Conservation (phyloP, 306 rosid species). For the Hippophae gyantsensis region DNA sequence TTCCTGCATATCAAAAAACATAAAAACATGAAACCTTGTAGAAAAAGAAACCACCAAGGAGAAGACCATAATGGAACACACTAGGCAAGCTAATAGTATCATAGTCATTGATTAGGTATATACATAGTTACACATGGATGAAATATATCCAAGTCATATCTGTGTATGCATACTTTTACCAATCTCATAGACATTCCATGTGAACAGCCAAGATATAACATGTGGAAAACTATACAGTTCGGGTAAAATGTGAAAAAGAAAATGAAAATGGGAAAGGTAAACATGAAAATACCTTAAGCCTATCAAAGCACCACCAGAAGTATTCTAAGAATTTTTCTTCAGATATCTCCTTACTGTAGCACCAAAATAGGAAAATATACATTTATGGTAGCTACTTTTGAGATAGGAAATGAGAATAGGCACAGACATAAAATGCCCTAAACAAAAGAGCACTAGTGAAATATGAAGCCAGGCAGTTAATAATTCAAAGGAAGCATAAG, state of each 20-base stretch:
- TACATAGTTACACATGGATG: no score
- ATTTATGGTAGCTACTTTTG: neutral
- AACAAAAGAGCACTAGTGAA: conserved; percentile 1
- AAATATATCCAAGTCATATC: neutral
- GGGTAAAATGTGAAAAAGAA: neutral
- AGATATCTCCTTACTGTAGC: conserved; percentile 53
- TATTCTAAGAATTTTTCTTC: conserved; percentile 72
- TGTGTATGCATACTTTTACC: neutral
- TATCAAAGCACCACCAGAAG: conserved; percentile 93
- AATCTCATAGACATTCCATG: neutral
- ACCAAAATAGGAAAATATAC: conserved; percentile 19
- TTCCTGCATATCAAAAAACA: conserved; percentile 33
- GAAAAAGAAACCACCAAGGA: no score
- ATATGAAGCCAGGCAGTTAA: neutral
- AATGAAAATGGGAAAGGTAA: neutral
- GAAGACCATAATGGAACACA: no score
- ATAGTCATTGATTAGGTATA: no score
- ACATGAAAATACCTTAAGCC: conserved; percentile 41
- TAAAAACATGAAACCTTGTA: neutral
- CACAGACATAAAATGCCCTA: neutral
- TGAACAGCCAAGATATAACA: neutral
- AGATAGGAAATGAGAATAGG: neutral
- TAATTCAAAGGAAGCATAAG: no score
- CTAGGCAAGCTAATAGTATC: no score
- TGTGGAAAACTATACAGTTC: neutral